These are phyloP conservation scores for Zoysia pacifica DNA, from an alignment of 176 grass and related monocot genomes.

Conservation along the genomic window DNA sequence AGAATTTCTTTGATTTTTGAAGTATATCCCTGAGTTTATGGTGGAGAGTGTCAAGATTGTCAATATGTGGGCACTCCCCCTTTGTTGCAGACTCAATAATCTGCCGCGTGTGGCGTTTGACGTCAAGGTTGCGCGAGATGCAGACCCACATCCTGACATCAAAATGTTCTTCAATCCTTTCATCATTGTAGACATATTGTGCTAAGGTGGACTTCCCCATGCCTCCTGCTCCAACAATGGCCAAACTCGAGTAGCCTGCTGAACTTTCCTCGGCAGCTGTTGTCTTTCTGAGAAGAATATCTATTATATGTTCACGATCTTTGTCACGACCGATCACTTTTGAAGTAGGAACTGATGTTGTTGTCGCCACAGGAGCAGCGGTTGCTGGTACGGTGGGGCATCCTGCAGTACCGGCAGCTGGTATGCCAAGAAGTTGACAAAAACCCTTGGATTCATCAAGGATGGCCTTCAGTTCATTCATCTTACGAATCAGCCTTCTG, in stretches of 20 bases:
- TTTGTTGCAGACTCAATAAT: constrained; percentile 20
- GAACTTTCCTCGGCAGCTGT: background rate
- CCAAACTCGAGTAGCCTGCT: background rate
- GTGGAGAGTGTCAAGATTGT: constrained; percentile 25
- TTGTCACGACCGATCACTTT: constrained; percentile 18
- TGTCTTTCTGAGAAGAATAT: background rate
- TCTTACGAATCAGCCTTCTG: background rate
- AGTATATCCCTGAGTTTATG: background rate
- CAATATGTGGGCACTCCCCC: background rate
- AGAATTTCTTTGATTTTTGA: background rate
- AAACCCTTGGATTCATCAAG: background rate
- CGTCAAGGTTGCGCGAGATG: constrained; percentile 25
- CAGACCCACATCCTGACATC: constrained; percentile 37
- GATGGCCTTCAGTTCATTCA: constrained; percentile 6
- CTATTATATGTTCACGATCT: constrained; percentile 13
- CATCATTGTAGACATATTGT: background rate
- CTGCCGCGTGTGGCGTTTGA: background rate
- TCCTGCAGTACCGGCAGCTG: too few relatives aligned
- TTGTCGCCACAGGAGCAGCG: background rate
- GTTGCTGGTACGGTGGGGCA: fast-evolving
- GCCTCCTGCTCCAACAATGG: constrained; percentile 2
- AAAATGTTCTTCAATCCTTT: background rate
- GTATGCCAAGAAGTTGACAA: background rate
- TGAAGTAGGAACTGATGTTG: background rate
- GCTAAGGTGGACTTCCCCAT: constrained; percentile 18